These are phyloP conservation scores for Liriodendron chinense DNA, from an alignment of 164 flowering plant genomes.

Conservation along the genomic window DNA sequence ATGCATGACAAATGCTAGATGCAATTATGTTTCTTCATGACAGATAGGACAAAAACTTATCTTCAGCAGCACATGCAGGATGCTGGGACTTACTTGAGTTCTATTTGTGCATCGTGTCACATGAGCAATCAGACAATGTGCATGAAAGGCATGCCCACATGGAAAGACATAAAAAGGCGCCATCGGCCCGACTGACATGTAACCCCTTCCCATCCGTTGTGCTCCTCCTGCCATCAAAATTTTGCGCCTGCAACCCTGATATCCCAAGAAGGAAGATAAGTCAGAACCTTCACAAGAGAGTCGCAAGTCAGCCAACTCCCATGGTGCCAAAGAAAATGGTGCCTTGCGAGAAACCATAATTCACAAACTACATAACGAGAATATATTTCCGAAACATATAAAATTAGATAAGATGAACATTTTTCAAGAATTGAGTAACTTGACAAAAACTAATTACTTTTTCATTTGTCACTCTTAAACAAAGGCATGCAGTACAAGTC, in stretches of 20 bases:
- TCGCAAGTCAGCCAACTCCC: no score
- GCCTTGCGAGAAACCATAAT: no score
- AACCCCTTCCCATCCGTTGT: conserved; percentile 60
- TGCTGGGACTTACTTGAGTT: conserved; percentile 60
- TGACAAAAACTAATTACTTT: no score
- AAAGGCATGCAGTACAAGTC: no score
- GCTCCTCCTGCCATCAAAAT: conserved; percentile 59
- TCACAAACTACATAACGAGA: no score
- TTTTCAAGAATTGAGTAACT: no score
- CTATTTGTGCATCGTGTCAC: conserved; percentile 69
- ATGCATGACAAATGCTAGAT: not conserved
- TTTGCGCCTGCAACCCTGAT: conserved; percentile 75
- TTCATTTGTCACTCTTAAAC: no score
- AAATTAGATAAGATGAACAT: no score
- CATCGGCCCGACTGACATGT: conserved; percentile 77
- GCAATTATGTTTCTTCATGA: not conserved
- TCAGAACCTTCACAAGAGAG: not conserved
- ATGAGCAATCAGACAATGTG: conserved; percentile 89
- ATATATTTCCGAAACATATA: no score
- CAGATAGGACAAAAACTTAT: not conserved
- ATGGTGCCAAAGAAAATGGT: no score
- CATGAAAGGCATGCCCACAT: conserved; percentile 95
- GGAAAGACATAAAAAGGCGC: conserved; percentile 99
- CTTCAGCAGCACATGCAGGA: not conserved
- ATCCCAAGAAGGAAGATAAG: conserved; percentile 3